phyloP scores from a whole-genome alignment of 768 basidiomycete genomes.

The Paxillus ammoniavirescens region DNA sequence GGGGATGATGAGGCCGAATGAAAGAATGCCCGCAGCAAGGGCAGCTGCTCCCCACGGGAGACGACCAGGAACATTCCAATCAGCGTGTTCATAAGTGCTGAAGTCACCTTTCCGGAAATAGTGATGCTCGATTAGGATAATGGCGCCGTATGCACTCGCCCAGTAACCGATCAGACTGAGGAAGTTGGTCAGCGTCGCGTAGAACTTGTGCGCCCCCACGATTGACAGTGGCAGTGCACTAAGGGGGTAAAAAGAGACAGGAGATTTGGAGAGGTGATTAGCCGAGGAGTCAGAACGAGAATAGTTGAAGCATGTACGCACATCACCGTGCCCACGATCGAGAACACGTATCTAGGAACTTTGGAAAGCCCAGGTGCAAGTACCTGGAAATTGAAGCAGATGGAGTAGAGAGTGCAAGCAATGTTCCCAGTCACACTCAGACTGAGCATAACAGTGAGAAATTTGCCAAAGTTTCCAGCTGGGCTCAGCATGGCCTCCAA shows the following conservation, averaged over 20 bases:
- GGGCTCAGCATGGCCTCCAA: conserved; percentile 62
- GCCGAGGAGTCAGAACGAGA: background rate
- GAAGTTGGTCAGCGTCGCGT: conserved; percentile 60
- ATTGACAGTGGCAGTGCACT: conserved; percentile 71
- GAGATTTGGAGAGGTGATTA: conserved; percentile 8
- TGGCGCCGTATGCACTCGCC: conserved; percentile 54
- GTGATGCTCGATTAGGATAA: conserved; percentile 66
- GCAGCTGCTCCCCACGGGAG: conserved; percentile 69
- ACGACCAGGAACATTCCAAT: conserved; percentile 49
- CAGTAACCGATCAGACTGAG: conserved; percentile 71
- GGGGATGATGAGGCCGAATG: conserved; percentile 58
- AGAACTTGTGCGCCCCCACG: conserved; percentile 67
- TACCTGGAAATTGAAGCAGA: conserved; percentile 71
- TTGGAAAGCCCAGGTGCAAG: conserved; percentile 55
- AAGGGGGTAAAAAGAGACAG: background rate
- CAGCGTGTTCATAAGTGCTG: conserved; percentile 43
- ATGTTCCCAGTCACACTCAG: conserved; percentile 79
- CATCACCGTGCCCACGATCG: conserved; percentile 65
- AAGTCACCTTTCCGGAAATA: conserved; percentile 56
- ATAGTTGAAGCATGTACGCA: conserved; percentile 32
- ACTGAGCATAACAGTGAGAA: conserved; percentile 70
- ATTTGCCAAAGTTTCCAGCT: conserved; percentile 63
- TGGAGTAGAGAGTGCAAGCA: conserved; percentile 80
- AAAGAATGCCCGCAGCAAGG: conserved; percentile 45
- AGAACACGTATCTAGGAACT: conserved; percentile 71